A percentile compares a stretch with the other conserved stretches of the same genome.
Conservation (phyloP, 371 early-diverging fungal genomes). For the Paraphysoderma sedebokerense region DNA sequence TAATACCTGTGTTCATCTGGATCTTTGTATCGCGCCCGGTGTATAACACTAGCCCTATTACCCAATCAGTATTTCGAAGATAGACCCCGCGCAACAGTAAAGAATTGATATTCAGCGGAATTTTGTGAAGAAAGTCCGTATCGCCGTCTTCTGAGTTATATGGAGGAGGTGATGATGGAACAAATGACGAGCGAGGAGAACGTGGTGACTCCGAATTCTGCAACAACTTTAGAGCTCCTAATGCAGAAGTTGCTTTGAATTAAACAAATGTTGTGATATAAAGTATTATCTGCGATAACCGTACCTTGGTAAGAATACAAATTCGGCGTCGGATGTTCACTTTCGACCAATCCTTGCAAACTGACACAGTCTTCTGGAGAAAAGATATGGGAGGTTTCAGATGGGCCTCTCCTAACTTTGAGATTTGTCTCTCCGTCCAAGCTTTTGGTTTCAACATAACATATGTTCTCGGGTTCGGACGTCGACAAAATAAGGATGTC, state of each 20-base stretch:
- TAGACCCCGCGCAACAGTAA: conserved; percentile 79
- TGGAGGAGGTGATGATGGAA: not conserved
- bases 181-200: not conserved
- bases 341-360: not conserved
- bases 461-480: conserved; percentile 47
- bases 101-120: conserved; percentile 59
- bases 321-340: not conserved
- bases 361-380: conserved; percentile 37
- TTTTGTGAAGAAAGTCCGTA: not conserved
- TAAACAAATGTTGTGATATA: too few species aligned
- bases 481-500: conserved; percentile 70
- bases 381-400: conserved; percentile 38
- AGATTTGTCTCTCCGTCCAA: conserved; percentile 94
- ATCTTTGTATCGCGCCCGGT: conserved; percentile 90
- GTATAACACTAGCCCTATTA: conserved; percentile 64
- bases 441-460: conserved; percentile 86
- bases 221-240: not conserved
- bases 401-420: conserved; percentile 52
- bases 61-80: conserved; percentile 73
- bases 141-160: conserved; percentile 7
- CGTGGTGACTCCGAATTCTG: not conserved
- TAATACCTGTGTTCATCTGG: conserved; percentile 64
- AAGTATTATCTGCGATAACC: too few species aligned
- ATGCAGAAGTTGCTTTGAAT: not conserved
- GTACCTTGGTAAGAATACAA: conserved; percentile 1